A percentile compares a stretch with the other conserved stretches of the same genome.
These are phyloP conservation scores for Trypanosomatidae sp. DNA, from an alignment of 208 protist genomes.

Conservation along the genomic window DNA sequence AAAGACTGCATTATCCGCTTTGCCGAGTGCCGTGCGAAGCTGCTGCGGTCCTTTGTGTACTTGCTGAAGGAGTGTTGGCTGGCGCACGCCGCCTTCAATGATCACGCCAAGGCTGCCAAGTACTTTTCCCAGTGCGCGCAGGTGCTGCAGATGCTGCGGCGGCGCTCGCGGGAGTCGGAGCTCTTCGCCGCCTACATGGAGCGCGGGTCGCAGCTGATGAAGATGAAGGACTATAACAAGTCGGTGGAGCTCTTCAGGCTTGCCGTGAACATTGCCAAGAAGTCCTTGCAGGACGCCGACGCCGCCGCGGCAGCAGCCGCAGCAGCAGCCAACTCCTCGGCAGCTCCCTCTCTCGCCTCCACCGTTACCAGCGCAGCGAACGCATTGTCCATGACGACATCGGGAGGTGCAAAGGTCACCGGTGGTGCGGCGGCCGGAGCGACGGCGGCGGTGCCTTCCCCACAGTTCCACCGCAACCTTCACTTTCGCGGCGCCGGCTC, in stretches of 20 bases:
- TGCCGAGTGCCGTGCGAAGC: constrained; percentile 43
- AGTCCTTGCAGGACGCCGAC: constrained; percentile 27
- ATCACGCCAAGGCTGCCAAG: constrained; percentile 39
- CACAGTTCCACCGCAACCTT: constrained; percentile 34
- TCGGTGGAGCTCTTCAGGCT: constrained; percentile 49
- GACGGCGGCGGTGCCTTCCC: background rate
- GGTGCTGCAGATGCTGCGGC: constrained; percentile 41
- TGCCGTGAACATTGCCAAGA: constrained; percentile 63
- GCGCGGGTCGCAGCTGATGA: constrained; percentile 73
- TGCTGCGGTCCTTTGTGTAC: constrained; percentile 55
- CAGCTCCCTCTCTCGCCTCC: background rate
- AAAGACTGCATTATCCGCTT: constrained; percentile 65
- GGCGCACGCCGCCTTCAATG: constrained; percentile 58
- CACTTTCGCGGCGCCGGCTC: constrained; percentile 59
- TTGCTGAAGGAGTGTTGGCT: constrained; percentile 66
- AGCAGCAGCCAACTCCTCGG: background rate
- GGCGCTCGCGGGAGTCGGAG: constrained; percentile 38
- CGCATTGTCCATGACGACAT: too few relatives aligned
- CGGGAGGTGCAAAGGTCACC: too few relatives aligned
- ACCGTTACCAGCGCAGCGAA: constrained; percentile 11
- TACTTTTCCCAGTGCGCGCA: constrained; percentile 75
- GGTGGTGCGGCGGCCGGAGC: background rate
- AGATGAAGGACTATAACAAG: constrained; percentile 45
- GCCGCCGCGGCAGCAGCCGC: constrained; percentile 7
- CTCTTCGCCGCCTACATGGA: constrained; percentile 75